Evolutionary conservation across 75 land plant species (phyloP).

Genomic region (Cryptomeria japonica): DNA sequence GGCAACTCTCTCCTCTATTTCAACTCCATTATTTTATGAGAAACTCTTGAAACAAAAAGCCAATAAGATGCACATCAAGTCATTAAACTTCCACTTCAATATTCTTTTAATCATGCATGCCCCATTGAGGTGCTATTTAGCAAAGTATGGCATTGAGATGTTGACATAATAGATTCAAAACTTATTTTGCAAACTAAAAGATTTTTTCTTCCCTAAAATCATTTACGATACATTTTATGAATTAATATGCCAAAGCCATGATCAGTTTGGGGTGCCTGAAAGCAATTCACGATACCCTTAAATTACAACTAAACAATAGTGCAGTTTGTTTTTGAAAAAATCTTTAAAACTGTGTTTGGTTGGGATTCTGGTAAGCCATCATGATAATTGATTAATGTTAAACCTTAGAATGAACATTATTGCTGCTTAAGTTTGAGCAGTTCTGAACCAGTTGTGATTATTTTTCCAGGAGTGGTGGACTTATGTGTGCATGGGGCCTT

Average conservation of each 20-base stretch:
- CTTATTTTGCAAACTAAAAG: too few species aligned
- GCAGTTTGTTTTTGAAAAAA: background rate
- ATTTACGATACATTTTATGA: background rate
- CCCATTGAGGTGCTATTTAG: too few species aligned
- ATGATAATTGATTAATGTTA: background rate
- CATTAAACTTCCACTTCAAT: too few species aligned
- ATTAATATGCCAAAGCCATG: background rate
- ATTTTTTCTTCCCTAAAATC: too few species aligned
- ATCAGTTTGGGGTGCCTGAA: background rate
- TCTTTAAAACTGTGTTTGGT: background rate
- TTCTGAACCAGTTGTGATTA: background rate
- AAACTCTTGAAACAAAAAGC: too few species aligned
- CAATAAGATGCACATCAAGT: too few species aligned
- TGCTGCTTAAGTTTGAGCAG: background rate
- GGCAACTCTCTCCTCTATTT: too few species aligned
- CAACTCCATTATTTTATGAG: too few species aligned
- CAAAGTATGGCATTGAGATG: too few species aligned
- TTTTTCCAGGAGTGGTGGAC: constrained; percentile 97
- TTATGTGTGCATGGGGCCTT: constrained; percentile 98
- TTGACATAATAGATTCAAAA: too few species aligned
- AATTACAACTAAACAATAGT: background rate
- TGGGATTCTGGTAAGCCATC: background rate
- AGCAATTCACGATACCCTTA: background rate
- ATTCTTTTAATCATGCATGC: too few species aligned
- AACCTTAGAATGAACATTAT: background rate